phyloP scores from a whole-genome alignment of 495 filamentous ascomycete genomes.

The Podospora comata region DNA sequence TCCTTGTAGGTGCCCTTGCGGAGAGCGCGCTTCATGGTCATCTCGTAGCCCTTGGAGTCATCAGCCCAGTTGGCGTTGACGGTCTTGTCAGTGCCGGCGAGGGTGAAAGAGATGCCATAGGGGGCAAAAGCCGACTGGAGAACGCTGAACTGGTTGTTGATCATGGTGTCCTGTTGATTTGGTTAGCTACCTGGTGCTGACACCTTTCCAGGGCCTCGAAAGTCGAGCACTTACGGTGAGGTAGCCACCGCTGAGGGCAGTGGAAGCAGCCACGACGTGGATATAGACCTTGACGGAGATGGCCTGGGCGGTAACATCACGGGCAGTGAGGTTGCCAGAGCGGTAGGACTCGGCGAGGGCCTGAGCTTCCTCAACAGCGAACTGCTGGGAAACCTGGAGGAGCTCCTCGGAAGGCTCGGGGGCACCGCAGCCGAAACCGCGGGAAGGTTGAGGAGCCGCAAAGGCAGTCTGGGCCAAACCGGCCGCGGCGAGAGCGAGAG shows the following conservation, averaged over 20 bases:
- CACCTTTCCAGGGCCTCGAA: not conserved
- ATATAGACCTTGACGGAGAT: constrained; percentile 55
- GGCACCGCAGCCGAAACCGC: constrained; percentile 37
- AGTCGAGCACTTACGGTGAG: constrained; percentile 41
- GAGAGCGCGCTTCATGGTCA: constrained; percentile 56
- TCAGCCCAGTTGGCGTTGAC: constrained; percentile 56
- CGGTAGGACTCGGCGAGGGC: constrained; percentile 8
- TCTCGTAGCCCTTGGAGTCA: constrained; percentile 44
- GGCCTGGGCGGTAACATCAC: constrained; percentile 19
- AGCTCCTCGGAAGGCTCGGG: constrained; percentile 41
- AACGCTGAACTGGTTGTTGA: constrained; percentile 43
- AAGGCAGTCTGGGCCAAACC: constrained; percentile 32
- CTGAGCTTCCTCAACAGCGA: constrained; percentile 29
- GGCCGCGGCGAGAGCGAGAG: constrained; percentile 30
- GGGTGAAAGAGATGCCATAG: constrained; percentile 52
- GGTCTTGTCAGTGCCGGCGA: constrained; percentile 52
- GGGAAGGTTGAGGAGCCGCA: constrained; percentile 21
- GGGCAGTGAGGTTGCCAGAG: not conserved
- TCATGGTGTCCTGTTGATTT: constrained; percentile 30
- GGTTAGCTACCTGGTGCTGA: not conserved
- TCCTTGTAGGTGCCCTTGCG: constrained; percentile 57
- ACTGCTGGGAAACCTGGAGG: constrained; percentile 29
- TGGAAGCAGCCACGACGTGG: constrained; percentile 57
- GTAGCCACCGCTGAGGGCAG: constrained; percentile 44
- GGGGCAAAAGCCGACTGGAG: constrained; percentile 52